Conservation (phyloP, 2,329 filamentous ascomycete genomes). For the Penicillium nordicum region DNA sequence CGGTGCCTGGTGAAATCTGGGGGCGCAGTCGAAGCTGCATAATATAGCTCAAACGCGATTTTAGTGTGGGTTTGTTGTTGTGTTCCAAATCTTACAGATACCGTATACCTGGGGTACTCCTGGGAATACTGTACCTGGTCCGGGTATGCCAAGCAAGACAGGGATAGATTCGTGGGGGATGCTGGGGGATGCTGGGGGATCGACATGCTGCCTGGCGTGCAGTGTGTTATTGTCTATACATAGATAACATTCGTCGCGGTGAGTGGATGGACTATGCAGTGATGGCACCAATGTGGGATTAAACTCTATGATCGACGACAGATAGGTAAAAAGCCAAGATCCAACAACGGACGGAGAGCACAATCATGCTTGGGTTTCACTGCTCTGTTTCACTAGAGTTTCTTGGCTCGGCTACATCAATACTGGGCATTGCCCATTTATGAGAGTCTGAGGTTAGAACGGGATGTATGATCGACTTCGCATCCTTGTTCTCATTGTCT, state of each 20-base stretch:
- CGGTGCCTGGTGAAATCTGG: not conserved
- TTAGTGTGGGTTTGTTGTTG: not conserved
- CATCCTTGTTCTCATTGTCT: not conserved
- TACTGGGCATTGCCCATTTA: constrained; percentile 1
- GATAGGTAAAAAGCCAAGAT: constrained; percentile 1
- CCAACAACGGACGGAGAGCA: not conserved
- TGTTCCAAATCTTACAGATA: constrained; percentile 3
- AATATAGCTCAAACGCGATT: not conserved
- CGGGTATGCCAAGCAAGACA: constrained; percentile 2
- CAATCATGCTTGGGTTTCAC: not conserved
- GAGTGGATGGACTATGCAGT: not conserved
- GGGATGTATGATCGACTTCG: not conserved
- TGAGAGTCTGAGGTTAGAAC: not conserved
- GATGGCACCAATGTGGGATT: not conserved
- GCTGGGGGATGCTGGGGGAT: constrained; percentile 2
- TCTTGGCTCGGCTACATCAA: not conserved
- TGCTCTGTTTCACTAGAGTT: not conserved
- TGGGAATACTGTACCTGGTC: not conserved
- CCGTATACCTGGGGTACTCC: not conserved
- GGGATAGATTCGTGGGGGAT: constrained; percentile 8
- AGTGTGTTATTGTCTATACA: not conserved
- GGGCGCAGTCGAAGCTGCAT: not conserved
- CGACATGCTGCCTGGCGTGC: constrained; percentile 2
- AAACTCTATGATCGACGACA: constrained; percentile 6
- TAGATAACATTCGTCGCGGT: not conserved